Evolutionary conservation across 2,329 filamentous ascomycete genomes (phyloP), one percentile per base, ranked within the genome.

Genomic region (Sporothrix protearum): DNA sequence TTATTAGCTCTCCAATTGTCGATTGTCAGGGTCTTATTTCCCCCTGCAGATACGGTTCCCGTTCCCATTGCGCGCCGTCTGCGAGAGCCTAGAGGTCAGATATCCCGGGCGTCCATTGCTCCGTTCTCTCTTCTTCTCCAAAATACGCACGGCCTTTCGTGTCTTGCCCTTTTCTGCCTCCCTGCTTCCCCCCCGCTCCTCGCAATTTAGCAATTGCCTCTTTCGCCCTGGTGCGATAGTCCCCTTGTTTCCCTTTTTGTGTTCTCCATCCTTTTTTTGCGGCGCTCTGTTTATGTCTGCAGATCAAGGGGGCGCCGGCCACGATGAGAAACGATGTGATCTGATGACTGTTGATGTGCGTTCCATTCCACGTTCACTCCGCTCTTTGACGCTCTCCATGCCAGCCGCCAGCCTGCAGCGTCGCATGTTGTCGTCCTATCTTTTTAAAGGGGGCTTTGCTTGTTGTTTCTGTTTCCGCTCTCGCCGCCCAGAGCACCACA

Each of bases 121-220:
- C 16, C 57, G 10, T 61, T 22, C 33, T 30, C 51, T 33, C 19
- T 42, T n/a, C 51, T 45, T 51, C 67, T 42, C 47, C 28, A 39
- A 14, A 19, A 28, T 16, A 45, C 49, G 57, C 55, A 51, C 68
- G 42, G 28, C 57, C 39, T 49, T 16, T 45, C 42, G 42, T 47
- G 42, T 47, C 14, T 47, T 19, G 42, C 42, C 12, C 42, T 47
- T 47, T 45, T 12, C 33, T 45, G 12, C 42, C 30, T 68, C 25
- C 42, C 53, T 49, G 22, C 16, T 22, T n/a, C 22, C 28, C 45
- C 70, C 70, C 70, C 70, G 70, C 71, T 69, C 71, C 71, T 71
- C 64, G 71, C 53, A 71, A 71, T 71, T 71, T 71, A 66, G 71
- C 71, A 55, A 69, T 71, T 69, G 55, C 71, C 71, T 69, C 66